phyloP scores from a whole-genome alignment of 306 rosid species.

The Pachyrhizus erosus region DNA sequence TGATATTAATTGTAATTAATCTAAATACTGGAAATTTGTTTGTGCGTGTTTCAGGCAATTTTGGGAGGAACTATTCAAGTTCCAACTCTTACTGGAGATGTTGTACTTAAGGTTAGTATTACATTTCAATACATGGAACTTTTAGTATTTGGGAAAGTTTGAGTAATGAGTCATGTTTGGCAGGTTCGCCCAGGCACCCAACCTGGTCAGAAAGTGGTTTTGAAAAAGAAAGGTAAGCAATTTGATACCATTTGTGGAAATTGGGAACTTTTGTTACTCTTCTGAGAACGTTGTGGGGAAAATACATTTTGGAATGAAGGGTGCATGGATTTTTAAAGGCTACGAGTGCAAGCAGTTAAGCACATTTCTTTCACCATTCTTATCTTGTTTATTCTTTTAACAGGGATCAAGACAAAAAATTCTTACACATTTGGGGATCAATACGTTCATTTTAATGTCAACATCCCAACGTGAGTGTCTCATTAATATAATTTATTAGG shows the following conservation, averaged over 20 bases:
- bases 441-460: slow-evolving; percentile 90
- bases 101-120: slow-evolving; percentile 79
- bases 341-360: neutral
- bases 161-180: slow-evolving; percentile 33
- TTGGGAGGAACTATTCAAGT: slow-evolving; percentile 94
- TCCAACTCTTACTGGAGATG: slow-evolving; percentile 88
- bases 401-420: slow-evolving; percentile 77
- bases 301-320: slow-evolving; percentile 11
- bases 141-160: slow-evolving; percentile 16
- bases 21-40: neutral
- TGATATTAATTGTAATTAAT: neutral
- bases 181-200: slow-evolving; percentile 93
- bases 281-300: neutral
- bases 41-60: slow-evolving; percentile 65
- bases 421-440: slow-evolving; percentile 80
- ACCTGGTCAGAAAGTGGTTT: slow-evolving; percentile 89
- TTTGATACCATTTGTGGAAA: slow-evolving; percentile 1
- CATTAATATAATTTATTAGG: neutral
- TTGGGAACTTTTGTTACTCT: neutral
- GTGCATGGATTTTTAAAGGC: neutral
- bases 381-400: slow-evolving; percentile 13
- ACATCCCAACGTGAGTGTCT: slow-evolving; percentile 78
- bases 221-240: slow-evolving; percentile 85
- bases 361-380: slow-evolving; percentile 4
- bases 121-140: neutral